Evolutionary conservation across 257 asterid genomes (phyloP).

Genomic region (Lavandula angustifolia): DNA sequence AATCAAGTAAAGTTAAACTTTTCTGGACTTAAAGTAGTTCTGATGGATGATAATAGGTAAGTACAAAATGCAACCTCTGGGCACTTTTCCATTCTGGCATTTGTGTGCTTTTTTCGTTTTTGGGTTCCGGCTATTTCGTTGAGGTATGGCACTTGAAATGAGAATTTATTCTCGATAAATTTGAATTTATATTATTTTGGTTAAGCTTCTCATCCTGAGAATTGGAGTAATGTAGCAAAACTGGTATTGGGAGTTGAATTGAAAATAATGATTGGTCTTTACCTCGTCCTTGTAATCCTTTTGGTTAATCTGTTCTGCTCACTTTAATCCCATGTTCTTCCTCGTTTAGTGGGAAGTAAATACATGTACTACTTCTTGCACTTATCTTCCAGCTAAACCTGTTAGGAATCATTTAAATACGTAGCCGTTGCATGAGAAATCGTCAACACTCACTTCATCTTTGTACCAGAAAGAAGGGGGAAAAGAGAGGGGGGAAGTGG

Average conservation of each 20-base stretch:
- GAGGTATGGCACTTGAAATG: not conserved
- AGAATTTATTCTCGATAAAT: not conserved
- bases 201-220: not conserved
- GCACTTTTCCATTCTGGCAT: conserved; percentile 1
- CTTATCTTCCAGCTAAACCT: not conserved
- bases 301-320: not conserved
- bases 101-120: not conserved
- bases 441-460: not conserved
- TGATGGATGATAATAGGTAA: conserved; percentile 90
- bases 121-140: not conserved
- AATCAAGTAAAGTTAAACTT: conserved; percentile 55
- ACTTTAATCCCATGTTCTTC: not conserved
- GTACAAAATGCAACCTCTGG: conserved; percentile 29
- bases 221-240: not conserved
- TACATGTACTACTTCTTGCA: not conserved
- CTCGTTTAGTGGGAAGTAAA: not conserved
- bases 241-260: conserved; percentile 15
- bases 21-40: conserved; percentile 75
- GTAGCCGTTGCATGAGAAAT: not conserved
- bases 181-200: not conserved
- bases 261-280: too few relatives aligned
- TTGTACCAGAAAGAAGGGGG: not conserved
- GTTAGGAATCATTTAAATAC: not conserved
- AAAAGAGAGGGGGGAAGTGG: not conserved
- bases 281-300: not conserved